phyloP scores from a whole-genome alignment of 2,329 filamentous ascomycete genomes.

The Atkinsonella hypoxylon region DNA sequence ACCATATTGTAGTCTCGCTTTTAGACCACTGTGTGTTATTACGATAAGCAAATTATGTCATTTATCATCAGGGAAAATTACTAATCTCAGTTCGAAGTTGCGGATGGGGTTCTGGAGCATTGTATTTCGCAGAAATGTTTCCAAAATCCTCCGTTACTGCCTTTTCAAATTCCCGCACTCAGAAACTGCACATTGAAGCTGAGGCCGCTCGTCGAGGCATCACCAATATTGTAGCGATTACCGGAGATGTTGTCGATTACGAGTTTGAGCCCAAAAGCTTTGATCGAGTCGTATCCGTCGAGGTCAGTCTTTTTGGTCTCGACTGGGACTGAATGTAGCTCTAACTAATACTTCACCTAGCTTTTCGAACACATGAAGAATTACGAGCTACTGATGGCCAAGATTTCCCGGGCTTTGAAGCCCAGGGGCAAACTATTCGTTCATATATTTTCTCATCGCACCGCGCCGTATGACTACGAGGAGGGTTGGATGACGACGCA shows the following conservation, averaged over 20 bases:
- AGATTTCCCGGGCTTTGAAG: slow-evolving; percentile 46
- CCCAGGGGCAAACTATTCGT: slow-evolving; percentile 56
- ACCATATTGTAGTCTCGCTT: no score
- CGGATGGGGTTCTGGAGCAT: slow-evolving; percentile 54
- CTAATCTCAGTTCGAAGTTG: slow-evolving; percentile 31
- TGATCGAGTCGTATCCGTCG: slow-evolving; percentile 56
- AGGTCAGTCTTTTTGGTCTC: slow-evolving; percentile 19
- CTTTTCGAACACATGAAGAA: slow-evolving; percentile 72
- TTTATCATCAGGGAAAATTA: not conserved
- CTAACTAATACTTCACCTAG: slow-evolving; percentile 19
- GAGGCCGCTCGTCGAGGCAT: slow-evolving; percentile 44
- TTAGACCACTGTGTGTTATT: no score
- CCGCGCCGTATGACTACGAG: slow-evolving; percentile 58
- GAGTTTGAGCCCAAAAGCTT: slow-evolving; percentile 47
- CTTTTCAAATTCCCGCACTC: slow-evolving; percentile 58
- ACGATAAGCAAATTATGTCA: no score
- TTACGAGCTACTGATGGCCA: slow-evolving; percentile 54
- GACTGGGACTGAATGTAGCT: not conserved
- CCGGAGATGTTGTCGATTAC: slow-evolving; percentile 54
- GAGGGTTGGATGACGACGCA: slow-evolving; percentile 63
- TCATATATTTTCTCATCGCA: slow-evolving; percentile 54
- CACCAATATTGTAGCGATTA: slow-evolving; percentile 50
- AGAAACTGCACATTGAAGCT: slow-evolving; percentile 54
- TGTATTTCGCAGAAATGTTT: slow-evolving; percentile 54
- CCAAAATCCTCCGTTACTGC: slow-evolving; percentile 50